These are phyloP conservation scores for Globisporangium polare DNA, from an alignment of 352 stramenopile species.

Conservation along the genomic window DNA sequence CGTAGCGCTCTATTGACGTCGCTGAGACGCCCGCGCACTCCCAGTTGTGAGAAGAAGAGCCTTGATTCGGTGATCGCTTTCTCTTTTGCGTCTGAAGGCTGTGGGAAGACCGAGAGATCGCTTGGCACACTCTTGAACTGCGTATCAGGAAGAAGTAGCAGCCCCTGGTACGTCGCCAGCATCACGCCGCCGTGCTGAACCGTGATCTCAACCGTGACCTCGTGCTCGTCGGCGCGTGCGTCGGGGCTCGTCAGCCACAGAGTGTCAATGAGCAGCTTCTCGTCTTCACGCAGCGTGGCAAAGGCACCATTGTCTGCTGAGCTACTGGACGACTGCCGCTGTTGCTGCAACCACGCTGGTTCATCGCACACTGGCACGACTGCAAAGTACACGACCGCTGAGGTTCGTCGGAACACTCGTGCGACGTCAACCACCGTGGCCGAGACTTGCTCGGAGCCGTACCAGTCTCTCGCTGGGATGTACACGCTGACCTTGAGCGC, in stretches of 20 bases:
- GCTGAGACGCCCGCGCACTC: slow-evolving; percentile 24
- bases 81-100: slow-evolving; percentile 1
- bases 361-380: slow-evolving; percentile 55
- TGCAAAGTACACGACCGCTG: slow-evolving; percentile 29
- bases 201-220: slow-evolving; percentile 30
- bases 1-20: slow-evolving; percentile 49
- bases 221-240: slow-evolving; percentile 22
- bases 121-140: slow-evolving; percentile 12
- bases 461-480: slow-evolving; percentile 47
- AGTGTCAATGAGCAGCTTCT: slow-evolving; percentile 28
- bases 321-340: not conserved
- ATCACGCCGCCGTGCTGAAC: slow-evolving; percentile 51
- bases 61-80: slow-evolving; percentile 19
- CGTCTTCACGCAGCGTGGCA: slow-evolving; percentile 36
- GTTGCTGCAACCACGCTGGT: slow-evolving; percentile 25
- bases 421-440: slow-evolving; percentile 27
- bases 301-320: slow-evolving; percentile 12
- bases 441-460: slow-evolving; percentile 43
- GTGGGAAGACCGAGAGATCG: not conserved
- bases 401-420: slow-evolving; percentile 5
- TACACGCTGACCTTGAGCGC: slow-evolving; percentile 52
- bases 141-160: slow-evolving; percentile 25
- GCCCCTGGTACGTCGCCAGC: slow-evolving; percentile 34
- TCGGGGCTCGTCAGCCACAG: slow-evolving; percentile 34
- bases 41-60: slow-evolving; percentile 41